Evolutionary conservation across 1,284 basidiomycete genomes (phyloP).

Genomic region (Volvariella surrecta): DNA sequence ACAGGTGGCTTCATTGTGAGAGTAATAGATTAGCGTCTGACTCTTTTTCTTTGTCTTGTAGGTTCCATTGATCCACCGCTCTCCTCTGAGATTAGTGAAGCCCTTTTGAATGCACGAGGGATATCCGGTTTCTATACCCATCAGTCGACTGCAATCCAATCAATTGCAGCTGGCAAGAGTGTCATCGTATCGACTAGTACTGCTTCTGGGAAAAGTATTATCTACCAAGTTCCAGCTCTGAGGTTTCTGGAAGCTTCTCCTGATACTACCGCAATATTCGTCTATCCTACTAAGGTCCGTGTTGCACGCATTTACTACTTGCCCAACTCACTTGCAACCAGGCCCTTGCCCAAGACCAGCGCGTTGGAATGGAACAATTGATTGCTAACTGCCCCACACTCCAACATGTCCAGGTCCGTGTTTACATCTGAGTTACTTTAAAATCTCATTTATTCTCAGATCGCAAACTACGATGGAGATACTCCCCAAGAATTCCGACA

Average conservation of each 20-base stretch:
- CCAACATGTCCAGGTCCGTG: conserved; percentile 45
- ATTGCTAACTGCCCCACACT: conserved; percentile 56
- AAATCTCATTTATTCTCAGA: conserved; percentile 18
- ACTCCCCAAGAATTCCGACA: conserved; percentile 62
- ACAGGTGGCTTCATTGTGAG: conserved; percentile 40
- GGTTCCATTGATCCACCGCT: conserved; percentile 39
- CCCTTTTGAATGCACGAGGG: conserved; percentile 53
- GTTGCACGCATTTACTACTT: neutral
- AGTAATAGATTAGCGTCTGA: too few relatives aligned
- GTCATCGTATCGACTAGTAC: conserved; percentile 90
- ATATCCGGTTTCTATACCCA: conserved; percentile 72
- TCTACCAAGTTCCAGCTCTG: conserved; percentile 80
- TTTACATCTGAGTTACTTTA: neutral
- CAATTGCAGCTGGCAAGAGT: conserved; percentile 52
- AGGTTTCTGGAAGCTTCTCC: conserved; percentile 58
- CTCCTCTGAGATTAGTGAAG: conserved; percentile 48
- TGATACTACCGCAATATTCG: conserved; percentile 68
- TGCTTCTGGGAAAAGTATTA: conserved; percentile 87
- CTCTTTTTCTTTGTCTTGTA: too few relatives aligned
- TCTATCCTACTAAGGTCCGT: conserved; percentile 82
- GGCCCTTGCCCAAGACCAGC: conserved; percentile 90
- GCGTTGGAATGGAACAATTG: conserved; percentile 58
- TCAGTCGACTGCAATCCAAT: conserved; percentile 72
- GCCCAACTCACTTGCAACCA: conserved; percentile 17
- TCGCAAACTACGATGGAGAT: conserved; percentile 86